Base-by-base conservation (phyloP, 2,329 filamentous ascomycete species). In the Dryadomyces sulphureus region DNA sequence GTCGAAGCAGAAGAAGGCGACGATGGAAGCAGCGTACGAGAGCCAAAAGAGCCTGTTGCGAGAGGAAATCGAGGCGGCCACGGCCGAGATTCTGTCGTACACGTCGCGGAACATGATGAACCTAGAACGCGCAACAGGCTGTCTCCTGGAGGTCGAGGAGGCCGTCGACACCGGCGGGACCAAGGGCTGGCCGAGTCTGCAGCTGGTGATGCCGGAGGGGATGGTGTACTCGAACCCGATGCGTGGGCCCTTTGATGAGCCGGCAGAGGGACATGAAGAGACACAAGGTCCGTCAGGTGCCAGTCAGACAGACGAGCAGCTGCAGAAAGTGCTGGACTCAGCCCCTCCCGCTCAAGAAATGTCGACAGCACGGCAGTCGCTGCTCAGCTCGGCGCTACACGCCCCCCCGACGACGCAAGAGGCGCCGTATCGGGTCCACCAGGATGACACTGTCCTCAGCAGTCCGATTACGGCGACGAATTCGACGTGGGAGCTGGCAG, bases 121-220 rank as follows among this genome's bases (percentile, higher is more conserved):
- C 11, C 43, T 58, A 2, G 55, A 59, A 49, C 46, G 52, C 17
- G 48, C 48, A 1, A 55, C 55, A 11, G 56, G 57, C 32, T 54
- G 53, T 21, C 16, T 52, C 7, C 46, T 59, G 17, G 55, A 59
- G 25, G 43, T 57, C 24, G 56, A 56, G 2, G 55, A 58, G n/a
- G 54, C 54, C 4, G 32, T 47, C 1, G 52, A 52, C 14, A 50
- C 54, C 1, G 52, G 55, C 22, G 51, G 52, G 16, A 48, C 49
- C 25, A 38, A 30, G 3, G 55, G 55, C 9, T 57, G 55, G 55
- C 55, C 55, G 1, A 53, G 53, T 22, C 48, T 57, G 14, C 49
- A 52, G 50, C 50, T 56, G 14, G 50, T 52, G 38, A 45, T 50
- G 36, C 50, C 50, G 3, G 50, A 50, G 24, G 48, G 46, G 2